These are phyloP conservation scores for Murraya koenigii DNA, from an alignment of 345 rosid genomes.

Conservation along the genomic window DNA sequence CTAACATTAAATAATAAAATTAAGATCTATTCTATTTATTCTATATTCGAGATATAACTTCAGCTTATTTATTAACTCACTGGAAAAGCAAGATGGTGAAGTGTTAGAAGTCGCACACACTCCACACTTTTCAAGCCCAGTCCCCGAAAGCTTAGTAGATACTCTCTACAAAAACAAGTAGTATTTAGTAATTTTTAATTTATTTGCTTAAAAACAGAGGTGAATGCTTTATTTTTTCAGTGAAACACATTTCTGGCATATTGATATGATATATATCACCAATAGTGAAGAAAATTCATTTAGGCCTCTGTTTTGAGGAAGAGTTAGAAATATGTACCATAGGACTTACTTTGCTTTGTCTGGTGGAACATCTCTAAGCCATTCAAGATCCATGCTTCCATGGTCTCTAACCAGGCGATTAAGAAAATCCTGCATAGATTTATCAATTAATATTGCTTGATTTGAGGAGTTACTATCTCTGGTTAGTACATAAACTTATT, in stretches of 20 bases:
- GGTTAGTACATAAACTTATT: background rate
- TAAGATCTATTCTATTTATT: conserved; percentile 18
- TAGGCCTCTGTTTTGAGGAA: conserved; percentile 19
- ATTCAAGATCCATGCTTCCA: conserved; percentile 81
- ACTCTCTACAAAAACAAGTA: conserved; percentile 53
- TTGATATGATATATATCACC: background rate
- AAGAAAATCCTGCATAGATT: conserved; percentile 73
- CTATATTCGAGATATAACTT: conserved; percentile 6
- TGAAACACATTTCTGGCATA: background rate
- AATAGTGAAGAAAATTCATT: conserved; percentile 24
- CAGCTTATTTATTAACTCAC: conserved; percentile 42
- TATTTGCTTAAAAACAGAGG: conserved; percentile 11
- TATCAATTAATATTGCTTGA: conserved; percentile 16
- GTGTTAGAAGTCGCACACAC: conserved; percentile 93
- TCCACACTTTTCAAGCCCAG: conserved; percentile 96
- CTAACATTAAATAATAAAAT: conserved; percentile 35
- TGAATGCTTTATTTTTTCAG: conserved; percentile 20
- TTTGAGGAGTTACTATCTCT: background rate
- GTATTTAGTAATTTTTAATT: conserved; percentile 18
- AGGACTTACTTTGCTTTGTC: conserved; percentile 81
- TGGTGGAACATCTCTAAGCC: conserved; percentile 95
- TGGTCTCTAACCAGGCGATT: conserved; percentile 67
- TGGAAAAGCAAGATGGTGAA: conserved; percentile 97
- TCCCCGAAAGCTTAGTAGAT: conserved; percentile 78
- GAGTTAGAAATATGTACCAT: conserved; percentile 14